Conservation (phyloP, 768 basidiomycete species). For the Podaxis mareebaensis region DNA sequence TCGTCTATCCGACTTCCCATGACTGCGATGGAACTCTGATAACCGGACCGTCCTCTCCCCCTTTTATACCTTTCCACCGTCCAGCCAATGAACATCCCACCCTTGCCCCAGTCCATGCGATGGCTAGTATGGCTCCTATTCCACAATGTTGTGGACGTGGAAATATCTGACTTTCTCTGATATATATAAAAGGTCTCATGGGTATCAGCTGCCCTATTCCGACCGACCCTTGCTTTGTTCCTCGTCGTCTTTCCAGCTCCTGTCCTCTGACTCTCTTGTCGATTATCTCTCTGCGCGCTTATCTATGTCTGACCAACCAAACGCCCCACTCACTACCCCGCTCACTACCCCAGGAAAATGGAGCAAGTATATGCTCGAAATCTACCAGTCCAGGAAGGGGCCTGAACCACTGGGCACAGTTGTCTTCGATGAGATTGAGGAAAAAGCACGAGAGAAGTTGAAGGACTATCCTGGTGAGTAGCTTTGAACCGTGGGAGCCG, state of each 20-base stretch:
- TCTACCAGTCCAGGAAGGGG: slow-evolving; percentile 40
- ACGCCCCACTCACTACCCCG: not conserved
- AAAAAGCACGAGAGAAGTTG: slow-evolving; percentile 62
- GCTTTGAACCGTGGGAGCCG: not conserved
- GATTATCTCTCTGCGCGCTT: not conserved
- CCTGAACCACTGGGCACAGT: slow-evolving; percentile 61
- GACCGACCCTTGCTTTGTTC: not conserved
- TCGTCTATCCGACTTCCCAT: not conserved
- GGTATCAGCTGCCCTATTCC: not conserved
- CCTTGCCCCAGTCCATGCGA: not conserved
- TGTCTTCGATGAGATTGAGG: slow-evolving; percentile 60
- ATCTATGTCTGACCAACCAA: slow-evolving; percentile 7
- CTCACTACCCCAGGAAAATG: slow-evolving; percentile 27
- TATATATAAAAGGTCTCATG: not conserved
- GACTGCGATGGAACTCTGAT: not conserved
- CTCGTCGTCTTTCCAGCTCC: not conserved
- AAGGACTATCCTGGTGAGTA: slow-evolving; percentile 55
- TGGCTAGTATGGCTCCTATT: not conserved
- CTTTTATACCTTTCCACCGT: not conserved
- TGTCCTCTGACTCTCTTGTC: not conserved
- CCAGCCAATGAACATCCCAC: not conserved
- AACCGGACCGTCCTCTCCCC: not conserved
- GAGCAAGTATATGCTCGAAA: slow-evolving; percentile 39
- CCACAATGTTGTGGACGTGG: not conserved
- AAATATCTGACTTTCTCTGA: not conserved